Percentiles rank a stretch among this genome's conserved stretches.
These are phyloP conservation scores for Backusella tarrabulga DNA, from an alignment of 192 early-diverging fungal species.

Conservation along the genomic window DNA sequence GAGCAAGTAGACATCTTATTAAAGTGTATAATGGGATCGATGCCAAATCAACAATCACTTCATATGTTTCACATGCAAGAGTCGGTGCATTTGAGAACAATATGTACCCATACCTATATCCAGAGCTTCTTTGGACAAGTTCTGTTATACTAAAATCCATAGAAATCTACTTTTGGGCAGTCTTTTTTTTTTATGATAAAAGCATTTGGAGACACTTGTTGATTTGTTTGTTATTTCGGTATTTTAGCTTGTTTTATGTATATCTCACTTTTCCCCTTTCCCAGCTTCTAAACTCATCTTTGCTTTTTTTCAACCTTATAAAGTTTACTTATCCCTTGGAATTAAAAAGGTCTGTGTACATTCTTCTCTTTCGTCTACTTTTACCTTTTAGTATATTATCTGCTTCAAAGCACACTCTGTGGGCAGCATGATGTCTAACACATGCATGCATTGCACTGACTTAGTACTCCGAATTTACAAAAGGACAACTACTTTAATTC, in stretches of 20 bases:
- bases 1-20: not conserved
- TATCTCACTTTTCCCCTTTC: not conserved
- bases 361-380: constrained; percentile 2
- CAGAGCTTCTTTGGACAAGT: not conserved
- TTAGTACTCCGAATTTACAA: not conserved
- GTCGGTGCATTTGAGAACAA: not conserved
- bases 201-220: not conserved
- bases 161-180: not conserved
- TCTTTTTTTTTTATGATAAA: not conserved
- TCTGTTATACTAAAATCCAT: not conserved
- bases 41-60: not conserved
- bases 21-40: not conserved
- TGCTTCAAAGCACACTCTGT: not conserved
- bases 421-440: not conserved
- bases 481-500: not conserved
- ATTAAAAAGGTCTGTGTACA: constrained; percentile 10
- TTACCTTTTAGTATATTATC: not conserved
- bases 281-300: not conserved
- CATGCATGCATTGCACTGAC: constrained; percentile 1
- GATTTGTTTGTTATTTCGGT: not conserved
- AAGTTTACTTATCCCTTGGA: constrained; percentile 6
- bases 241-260: not conserved
- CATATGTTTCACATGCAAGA: constrained; percentile 6
- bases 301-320: not conserved
- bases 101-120: not conserved